A percentile compares a stretch with the other conserved stretches of the same genome.
Evolutionary conservation across 768 basidiomycete genomes (phyloP).

Genomic region (Lentinula aciculospora): DNA sequence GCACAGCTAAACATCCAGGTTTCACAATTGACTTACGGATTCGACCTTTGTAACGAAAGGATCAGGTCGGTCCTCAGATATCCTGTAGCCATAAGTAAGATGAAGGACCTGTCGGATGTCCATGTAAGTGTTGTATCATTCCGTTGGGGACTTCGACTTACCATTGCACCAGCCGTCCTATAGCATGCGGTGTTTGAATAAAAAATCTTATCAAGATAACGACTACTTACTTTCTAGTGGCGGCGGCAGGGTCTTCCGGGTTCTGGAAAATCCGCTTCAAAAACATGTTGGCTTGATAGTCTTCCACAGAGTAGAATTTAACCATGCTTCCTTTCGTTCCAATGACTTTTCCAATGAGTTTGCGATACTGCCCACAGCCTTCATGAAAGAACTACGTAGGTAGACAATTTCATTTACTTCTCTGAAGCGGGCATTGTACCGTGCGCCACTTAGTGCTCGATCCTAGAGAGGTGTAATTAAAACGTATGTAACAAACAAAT

Average conservation of each 20-base stretch:
- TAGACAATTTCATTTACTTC: background rate
- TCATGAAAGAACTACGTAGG: background rate
- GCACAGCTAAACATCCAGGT: background rate
- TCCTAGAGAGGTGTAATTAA: background rate
- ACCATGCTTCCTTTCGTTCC: conserved; percentile 11
- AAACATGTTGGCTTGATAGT: conserved; percentile 30
- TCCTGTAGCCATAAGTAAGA: conserved; percentile 4
- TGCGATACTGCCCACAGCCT: conserved; percentile 8
- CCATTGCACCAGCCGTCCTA: conserved; percentile 6
- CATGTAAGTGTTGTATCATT: background rate
- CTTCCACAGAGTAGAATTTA: conserved; percentile 24
- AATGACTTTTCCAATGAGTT: conserved; percentile 29
- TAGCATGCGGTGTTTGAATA: background rate
- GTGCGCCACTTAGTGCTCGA: conserved; percentile 1
- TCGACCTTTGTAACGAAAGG: conserved; percentile 3
- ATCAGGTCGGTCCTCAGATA: conserved; percentile 3
- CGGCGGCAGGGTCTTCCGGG: conserved; percentile 22
- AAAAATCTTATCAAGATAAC: background rate
- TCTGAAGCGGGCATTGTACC: background rate
- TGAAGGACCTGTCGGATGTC: background rate
- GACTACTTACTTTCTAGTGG: background rate
- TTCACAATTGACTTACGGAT: background rate
- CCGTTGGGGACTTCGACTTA: background rate
- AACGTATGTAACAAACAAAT: background rate
- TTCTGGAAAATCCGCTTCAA: conserved; percentile 27